phyloP scores from a whole-genome alignment of 139 green algal species.

The Micractinium sp. region DNA sequence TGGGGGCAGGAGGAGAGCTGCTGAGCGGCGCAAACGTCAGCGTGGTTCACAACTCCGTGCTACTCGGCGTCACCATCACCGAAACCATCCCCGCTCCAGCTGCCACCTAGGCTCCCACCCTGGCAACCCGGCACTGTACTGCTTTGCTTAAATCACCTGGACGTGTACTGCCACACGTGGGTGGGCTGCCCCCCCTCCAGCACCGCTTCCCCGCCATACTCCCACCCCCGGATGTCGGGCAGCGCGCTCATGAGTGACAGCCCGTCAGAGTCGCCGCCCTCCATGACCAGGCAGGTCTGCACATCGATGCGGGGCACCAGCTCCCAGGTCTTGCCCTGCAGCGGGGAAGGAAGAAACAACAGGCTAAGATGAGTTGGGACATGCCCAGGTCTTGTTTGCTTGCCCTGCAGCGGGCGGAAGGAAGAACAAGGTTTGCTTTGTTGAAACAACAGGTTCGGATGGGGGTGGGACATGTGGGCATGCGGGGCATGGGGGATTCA shows the following conservation, averaged over 20 bases:
- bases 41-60: too few species aligned
- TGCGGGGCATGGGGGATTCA: too few species aligned
- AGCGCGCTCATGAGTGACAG: neutral
- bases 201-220: neutral
- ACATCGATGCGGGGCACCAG: constrained; percentile 34
- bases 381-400: neutral
- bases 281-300: neutral
- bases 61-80: too few species aligned
- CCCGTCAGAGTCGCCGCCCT: neutral
- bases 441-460: too few species aligned
- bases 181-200: neutral
- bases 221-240: constrained; percentile 38
- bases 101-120: too few species aligned
- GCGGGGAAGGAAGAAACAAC: neutral
- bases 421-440: too few species aligned
- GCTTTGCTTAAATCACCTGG: neutral
- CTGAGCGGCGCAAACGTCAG: neutral
- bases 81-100: too few species aligned
- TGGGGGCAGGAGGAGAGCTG: neutral
- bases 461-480: too few species aligned
- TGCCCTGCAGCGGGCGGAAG: too few species aligned
- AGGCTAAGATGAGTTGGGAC: neutral
- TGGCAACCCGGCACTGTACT: too few species aligned
- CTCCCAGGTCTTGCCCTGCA: neutral
- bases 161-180: constrained; percentile 9